These are phyloP conservation scores for Triticum urartu DNA, from an alignment of 176 grass and related monocot species.

Conservation along the genomic window DNA sequence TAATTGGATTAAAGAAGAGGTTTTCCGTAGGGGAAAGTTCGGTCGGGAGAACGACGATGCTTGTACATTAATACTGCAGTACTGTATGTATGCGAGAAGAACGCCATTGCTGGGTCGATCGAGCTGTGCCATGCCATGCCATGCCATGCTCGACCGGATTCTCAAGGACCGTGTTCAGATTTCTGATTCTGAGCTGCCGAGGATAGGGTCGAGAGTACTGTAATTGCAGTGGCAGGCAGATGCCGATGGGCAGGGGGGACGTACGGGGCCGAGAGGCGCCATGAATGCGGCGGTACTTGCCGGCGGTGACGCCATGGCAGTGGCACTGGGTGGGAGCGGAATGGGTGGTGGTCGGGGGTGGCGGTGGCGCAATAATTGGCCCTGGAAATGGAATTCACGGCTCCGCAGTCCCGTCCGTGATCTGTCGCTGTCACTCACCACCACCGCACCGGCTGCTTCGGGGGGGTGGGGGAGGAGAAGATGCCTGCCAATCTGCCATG, in stretches of 20 bases:
- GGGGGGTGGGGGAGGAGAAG: not conserved
- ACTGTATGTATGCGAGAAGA: not conserved
- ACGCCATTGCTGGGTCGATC: not conserved
- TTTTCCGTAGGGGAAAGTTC: not conserved
- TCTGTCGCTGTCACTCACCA: not conserved
- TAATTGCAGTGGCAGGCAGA: too few species aligned
- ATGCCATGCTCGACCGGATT: not conserved
- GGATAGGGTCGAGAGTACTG: not conserved
- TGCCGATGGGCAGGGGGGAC: too few species aligned
- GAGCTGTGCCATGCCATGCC: not conserved
- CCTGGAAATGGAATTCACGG: not conserved
- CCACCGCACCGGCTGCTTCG: not conserved
- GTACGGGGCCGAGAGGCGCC: not conserved
- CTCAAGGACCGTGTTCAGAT: not conserved
- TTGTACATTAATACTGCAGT: not conserved
- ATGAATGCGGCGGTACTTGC: not conserved
- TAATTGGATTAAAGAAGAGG: not conserved
- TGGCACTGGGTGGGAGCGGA: not conserved
- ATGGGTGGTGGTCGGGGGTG: not conserved
- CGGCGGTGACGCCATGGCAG: not conserved
- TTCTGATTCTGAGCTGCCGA: not conserved
- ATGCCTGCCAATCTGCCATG: slow-evolving; percentile 3
- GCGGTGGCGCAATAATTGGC: not conserved
- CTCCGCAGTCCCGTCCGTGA: not conserved
- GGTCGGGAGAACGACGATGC: not conserved